These are phyloP conservation scores for Suhomyces atakaporum DNA, from an alignment of 1,139 yeast species.

Conservation along the genomic window DNA sequence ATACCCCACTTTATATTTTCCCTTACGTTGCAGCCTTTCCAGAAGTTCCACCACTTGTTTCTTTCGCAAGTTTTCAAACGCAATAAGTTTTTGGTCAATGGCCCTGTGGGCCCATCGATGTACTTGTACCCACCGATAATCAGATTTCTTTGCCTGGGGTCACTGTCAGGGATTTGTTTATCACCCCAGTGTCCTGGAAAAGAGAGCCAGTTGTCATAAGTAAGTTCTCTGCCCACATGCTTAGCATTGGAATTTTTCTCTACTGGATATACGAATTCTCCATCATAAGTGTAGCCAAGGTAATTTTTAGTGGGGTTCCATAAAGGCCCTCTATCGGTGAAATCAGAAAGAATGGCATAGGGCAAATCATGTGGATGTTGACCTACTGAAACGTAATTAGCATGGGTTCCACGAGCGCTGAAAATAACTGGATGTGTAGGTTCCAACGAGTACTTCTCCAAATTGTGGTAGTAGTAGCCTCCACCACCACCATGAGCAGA, in stretches of 20 bases:
- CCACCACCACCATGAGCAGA: slow-evolving; percentile 98
- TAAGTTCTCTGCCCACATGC: slow-evolving; percentile 56
- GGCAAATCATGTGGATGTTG: slow-evolving; percentile 96
- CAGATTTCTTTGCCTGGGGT: slow-evolving; percentile 77
- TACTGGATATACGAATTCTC: slow-evolving; percentile 45
- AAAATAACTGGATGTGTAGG: slow-evolving; percentile 69
- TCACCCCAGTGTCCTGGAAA: slow-evolving; percentile 95
- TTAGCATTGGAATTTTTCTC: slow-evolving; percentile 43
- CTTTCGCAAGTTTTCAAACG: slow-evolving; percentile 78
- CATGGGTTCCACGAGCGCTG: slow-evolving; percentile 95
- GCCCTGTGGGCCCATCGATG: slow-evolving; percentile 93
- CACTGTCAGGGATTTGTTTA: slow-evolving; percentile 60
- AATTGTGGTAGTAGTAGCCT: slow-evolving; percentile 73
- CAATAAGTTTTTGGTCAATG: slow-evolving; percentile 71
- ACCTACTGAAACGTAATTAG: slow-evolving; percentile 94
- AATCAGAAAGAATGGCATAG: slow-evolving; percentile 84
- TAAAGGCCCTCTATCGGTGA: slow-evolving; percentile 90
- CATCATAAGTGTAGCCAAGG: slow-evolving; percentile 78
- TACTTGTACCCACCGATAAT: slow-evolving; percentile 85
- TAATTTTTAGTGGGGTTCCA: slow-evolving; percentile 91
- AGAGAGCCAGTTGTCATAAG: slow-evolving; percentile 76
- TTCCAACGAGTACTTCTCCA: slow-evolving; percentile 64
- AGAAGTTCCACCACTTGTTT: slow-evolving; percentile 78
- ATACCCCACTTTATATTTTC: slow-evolving; percentile 76
- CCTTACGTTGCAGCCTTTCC: slow-evolving; percentile 78